phyloP scores from a whole-genome alignment of 2,329 filamentous ascomycete species.

The Drechslerella dactyloides region DNA sequence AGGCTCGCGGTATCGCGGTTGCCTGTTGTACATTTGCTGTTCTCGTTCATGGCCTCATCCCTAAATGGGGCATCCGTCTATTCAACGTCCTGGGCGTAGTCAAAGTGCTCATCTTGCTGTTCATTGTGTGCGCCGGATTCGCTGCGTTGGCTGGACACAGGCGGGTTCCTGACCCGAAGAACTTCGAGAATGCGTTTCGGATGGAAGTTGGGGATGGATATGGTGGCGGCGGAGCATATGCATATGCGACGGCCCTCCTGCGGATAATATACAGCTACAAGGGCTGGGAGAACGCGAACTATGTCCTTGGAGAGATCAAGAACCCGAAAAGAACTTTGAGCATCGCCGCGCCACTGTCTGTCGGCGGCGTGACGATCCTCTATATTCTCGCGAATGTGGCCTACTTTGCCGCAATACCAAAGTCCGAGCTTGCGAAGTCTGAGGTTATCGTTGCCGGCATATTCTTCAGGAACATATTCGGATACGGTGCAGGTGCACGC shows the following conservation, averaged over 20 bases:
- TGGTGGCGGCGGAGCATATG: slow-evolving; percentile 62
- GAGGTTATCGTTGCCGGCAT: slow-evolving; percentile 68
- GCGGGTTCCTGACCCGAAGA: slow-evolving; percentile 63
- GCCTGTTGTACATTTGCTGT: slow-evolving; percentile 65
- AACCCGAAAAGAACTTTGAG: slow-evolving; percentile 64
- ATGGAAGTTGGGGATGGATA: slow-evolving; percentile 59
- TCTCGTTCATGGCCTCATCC: slow-evolving; percentile 63
- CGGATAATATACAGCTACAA: slow-evolving; percentile 69
- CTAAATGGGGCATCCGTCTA: slow-evolving; percentile 67
- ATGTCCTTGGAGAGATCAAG: slow-evolving; percentile 67
- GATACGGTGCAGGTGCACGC: slow-evolving; percentile 63
- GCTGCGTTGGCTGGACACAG: slow-evolving; percentile 64
- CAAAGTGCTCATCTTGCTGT: slow-evolving; percentile 67
- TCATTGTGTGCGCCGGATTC: slow-evolving; percentile 69
- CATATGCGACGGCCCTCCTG: slow-evolving; percentile 66
- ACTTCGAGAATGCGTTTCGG: slow-evolving; percentile 66
- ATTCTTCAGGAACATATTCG: slow-evolving; percentile 70
- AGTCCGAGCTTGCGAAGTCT: slow-evolving; percentile 65
- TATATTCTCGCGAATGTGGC: slow-evolving; percentile 71
- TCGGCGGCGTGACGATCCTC: slow-evolving; percentile 66
- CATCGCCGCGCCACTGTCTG: slow-evolving; percentile 66
- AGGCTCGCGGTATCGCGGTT: slow-evolving; percentile 65
- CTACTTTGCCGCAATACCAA: slow-evolving; percentile 70
- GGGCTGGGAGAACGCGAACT: slow-evolving; percentile 70
- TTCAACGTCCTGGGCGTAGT: slow-evolving; percentile 68